phyloP scores from a whole-genome alignment of 495 filamentous ascomycete species.

The Penicillium salamii region DNA sequence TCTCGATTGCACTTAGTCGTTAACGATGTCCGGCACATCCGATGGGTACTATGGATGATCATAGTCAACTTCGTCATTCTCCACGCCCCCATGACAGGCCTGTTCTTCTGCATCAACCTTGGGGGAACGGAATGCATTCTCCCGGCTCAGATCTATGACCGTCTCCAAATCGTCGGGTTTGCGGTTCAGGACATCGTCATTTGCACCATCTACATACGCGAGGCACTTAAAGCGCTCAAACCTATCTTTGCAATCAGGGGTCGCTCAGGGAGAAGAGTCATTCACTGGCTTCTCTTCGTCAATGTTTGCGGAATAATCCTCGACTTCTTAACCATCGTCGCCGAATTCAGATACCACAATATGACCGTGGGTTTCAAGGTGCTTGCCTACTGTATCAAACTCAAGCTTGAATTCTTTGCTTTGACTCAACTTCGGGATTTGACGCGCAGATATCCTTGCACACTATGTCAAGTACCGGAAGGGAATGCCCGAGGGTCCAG shows the following conservation, averaged over 20 bases:
- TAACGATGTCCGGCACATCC: constrained; percentile 10
- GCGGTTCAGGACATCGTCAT: constrained; percentile 56
- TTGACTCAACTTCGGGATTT: constrained; percentile 27
- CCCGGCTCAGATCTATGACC: constrained; percentile 46
- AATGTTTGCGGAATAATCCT: constrained; percentile 50
- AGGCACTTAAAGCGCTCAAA: constrained; percentile 32
- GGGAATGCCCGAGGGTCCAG: constrained; percentile 8
- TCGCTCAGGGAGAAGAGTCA: constrained; percentile 33
- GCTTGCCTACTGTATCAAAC: constrained; percentile 56
- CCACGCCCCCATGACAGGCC: constrained; percentile 46
- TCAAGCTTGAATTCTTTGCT: constrained; percentile 59
- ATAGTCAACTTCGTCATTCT: constrained; percentile 48
- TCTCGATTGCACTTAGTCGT: constrained; percentile 61
- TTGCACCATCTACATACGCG: constrained; percentile 52
- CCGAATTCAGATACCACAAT: constrained; percentile 47
- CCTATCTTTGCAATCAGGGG: constrained; percentile 20
- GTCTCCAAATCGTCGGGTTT: constrained; percentile 54
- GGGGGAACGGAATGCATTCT: constrained; percentile 21
- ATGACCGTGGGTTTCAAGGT: constrained; percentile 48
- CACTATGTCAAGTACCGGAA: background rate
- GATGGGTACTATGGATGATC: constrained; percentile 54
- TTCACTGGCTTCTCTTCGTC: constrained; percentile 51
- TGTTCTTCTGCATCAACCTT: constrained; percentile 39
- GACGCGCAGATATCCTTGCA: constrained; percentile 9
- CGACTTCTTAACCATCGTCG: constrained; percentile 47